Evolutionary conservation across 208 protist species (phyloP).

Genomic region (Kentomonas sorsogonicus): DNA sequence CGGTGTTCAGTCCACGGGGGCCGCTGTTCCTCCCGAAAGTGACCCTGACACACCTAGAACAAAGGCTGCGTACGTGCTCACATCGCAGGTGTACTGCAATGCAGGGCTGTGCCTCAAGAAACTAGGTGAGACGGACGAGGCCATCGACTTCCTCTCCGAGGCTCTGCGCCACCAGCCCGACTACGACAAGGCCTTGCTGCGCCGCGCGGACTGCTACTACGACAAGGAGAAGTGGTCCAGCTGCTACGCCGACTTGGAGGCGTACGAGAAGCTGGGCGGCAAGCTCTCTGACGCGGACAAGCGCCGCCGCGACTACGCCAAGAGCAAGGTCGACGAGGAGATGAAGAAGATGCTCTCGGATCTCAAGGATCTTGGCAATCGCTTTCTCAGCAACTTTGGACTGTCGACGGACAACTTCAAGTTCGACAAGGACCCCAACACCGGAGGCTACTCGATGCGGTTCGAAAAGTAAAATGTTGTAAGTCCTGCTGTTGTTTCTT

Average conservation of each 20-base stretch:
- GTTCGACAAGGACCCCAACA: constrained; percentile 92
- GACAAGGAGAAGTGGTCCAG: constrained; percentile 74
- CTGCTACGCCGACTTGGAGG: constrained; percentile 87
- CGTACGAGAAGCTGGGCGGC: constrained; percentile 67
- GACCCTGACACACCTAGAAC: constrained; percentile 1
- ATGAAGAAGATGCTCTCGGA: constrained; percentile 94
- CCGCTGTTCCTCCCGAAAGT: too few species aligned
- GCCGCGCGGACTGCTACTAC: constrained; percentile 89
- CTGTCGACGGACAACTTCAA: constrained; percentile 97
- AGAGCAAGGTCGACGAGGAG: constrained; percentile 87
- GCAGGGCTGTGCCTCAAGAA: constrained; percentile 73
- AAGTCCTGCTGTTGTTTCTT: too few species aligned
- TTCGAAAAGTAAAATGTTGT: constrained; percentile 56
- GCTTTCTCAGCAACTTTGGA: constrained; percentile 94
- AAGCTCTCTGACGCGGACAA: constrained; percentile 34
- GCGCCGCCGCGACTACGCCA: constrained; percentile 51
- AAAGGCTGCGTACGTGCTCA: constrained; percentile 61
- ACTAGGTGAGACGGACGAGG: constrained; percentile 62
- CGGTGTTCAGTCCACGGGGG: too few species aligned
- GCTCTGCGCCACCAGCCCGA: constrained; percentile 75
- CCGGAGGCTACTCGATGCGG: constrained; percentile 92
- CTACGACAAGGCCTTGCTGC: constrained; percentile 82
- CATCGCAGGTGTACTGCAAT: constrained; percentile 84
- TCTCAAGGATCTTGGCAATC: constrained; percentile 95
- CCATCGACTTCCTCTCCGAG: constrained; percentile 66